Conservation (phyloP, 805 yeast species). For the Ogataea ganodermae region DNA sequence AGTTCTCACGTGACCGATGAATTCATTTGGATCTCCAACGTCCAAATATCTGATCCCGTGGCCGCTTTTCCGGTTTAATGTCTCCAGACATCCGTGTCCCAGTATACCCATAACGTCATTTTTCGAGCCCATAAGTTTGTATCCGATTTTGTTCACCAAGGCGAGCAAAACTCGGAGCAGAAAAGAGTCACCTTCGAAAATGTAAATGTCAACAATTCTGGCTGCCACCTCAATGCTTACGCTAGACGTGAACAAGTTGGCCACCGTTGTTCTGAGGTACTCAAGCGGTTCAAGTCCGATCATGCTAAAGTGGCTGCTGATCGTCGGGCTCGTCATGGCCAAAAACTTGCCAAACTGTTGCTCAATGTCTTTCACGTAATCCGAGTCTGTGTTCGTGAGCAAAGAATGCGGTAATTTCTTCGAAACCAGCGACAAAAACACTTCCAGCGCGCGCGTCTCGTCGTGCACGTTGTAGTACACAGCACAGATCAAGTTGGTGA, state of each 20-base stretch:
- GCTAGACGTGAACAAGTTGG: constrained; percentile 47
- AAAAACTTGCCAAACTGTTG: constrained; percentile 52
- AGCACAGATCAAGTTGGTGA: constrained; percentile 31
- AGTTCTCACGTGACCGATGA: constrained; percentile 44
- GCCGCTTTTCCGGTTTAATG: constrained; percentile 27
- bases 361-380: constrained; percentile 41
- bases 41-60: constrained; percentile 40
- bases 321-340: constrained; percentile 42
- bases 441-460: constrained; percentile 25
- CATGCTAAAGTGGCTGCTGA: constrained; percentile 52
- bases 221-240: constrained; percentile 48
- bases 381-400: constrained; percentile 10
- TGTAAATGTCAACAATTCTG: constrained; percentile 56
- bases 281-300: constrained; percentile 43
- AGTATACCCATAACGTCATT: constrained; percentile 46
- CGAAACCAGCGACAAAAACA: constrained; percentile 29
- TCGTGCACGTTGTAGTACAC: constrained; percentile 28
- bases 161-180: constrained; percentile 56
- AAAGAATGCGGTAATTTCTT: constrained; percentile 31
- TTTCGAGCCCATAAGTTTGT: constrained; percentile 52
- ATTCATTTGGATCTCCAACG: constrained; percentile 53
- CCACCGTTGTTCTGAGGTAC: constrained; percentile 45
- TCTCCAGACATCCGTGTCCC: constrained; percentile 36
- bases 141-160: constrained; percentile 48
- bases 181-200: constrained; percentile 63